Base-by-base conservation (phyloP, 495 filamentous ascomycete species). In the Penicillium coprophilum region DNA sequence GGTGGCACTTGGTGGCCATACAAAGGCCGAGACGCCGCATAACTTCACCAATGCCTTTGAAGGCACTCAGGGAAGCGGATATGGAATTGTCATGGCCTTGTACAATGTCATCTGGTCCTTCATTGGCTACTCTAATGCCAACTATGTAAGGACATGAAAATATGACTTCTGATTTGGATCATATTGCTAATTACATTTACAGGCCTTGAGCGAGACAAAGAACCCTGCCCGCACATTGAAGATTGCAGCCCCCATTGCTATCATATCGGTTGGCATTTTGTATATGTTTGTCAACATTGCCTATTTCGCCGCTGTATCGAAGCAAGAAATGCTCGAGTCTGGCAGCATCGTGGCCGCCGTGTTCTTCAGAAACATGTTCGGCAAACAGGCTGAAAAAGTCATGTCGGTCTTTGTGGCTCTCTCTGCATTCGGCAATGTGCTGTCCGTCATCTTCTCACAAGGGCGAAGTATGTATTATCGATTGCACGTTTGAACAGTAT, bases 211-310 rank as follows among this genome's bases (percentile, higher is more conserved):
- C 56, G 86, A 90, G 68, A 80, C 82, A 13, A 79, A 76, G 52
- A 80, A 88, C 59, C 86, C 86, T 0, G 75, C 78, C 17, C 79
- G 80, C 44, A 89, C 85, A 0, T 76, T 89, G 56, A 77, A 82
- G 59, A 80, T 83, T 49, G 87, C 85, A 2, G 87, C 84, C 0
- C 85, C 83, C 0, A 57, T 85, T 23, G 86, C 85, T 13, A 78
- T 88, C 19, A 77, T 70, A 24, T 75, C 77, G 9, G 85, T 88
- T 23, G 80, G 82, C 0, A 71, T 89, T 27, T 70, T 88, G 0
- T 89, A 88, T 70, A 83, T 89, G 69, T 64, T 89, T 23, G 82
- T 80, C 62, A 89, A 90, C 69, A 81, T 90, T 46, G 86, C 87
- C 53, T 90, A 89, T 67, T 88, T 89, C 57, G 84, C 83, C 5